These are phyloP conservation scores for Mitragyna speciosa DNA, from an alignment of 257 asterid genomes.

Conservation along the genomic window DNA sequence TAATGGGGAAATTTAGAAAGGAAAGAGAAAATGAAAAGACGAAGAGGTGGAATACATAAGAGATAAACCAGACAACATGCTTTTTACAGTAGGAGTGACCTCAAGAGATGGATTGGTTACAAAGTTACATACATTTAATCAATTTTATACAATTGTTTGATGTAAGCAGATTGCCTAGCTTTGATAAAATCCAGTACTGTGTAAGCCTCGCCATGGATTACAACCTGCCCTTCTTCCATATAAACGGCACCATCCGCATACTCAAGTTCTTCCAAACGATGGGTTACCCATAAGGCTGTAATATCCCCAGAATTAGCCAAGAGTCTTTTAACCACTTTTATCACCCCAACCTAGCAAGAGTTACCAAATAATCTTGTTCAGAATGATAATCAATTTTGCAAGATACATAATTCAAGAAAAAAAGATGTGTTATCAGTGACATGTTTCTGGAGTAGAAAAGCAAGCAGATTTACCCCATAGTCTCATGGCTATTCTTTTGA, in stretches of 20 bases:
- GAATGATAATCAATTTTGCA: background rate
- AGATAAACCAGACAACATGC: background rate
- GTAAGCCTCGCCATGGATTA: conserved; percentile 59
- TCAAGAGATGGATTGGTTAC: background rate
- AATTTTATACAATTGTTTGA: conserved; percentile 38
- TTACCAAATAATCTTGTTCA: background rate
- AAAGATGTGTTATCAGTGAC: background rate
- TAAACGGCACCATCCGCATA: conserved; percentile 88
- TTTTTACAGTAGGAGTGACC: background rate
- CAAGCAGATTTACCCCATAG: background rate
- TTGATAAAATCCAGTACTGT: conserved; percentile 54
- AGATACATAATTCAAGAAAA: background rate
- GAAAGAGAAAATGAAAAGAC: too few species aligned
- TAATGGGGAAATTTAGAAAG: too few species aligned
- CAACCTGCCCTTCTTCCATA: conserved; percentile 85
- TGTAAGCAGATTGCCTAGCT: conserved; percentile 52
- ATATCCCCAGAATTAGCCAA: conserved; percentile 58
- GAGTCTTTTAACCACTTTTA: conserved; percentile 70
- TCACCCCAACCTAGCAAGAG: conserved; percentile 64
- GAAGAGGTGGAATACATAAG: background rate
- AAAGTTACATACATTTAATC: background rate
- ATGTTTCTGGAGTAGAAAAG: background rate
- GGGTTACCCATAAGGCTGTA: conserved; percentile 95
- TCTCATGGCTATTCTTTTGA: background rate
- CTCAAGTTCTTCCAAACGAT: conserved; percentile 86